Conservation (phyloP, 306 rosid genomes). For the Arachis hypogaea region DNA sequence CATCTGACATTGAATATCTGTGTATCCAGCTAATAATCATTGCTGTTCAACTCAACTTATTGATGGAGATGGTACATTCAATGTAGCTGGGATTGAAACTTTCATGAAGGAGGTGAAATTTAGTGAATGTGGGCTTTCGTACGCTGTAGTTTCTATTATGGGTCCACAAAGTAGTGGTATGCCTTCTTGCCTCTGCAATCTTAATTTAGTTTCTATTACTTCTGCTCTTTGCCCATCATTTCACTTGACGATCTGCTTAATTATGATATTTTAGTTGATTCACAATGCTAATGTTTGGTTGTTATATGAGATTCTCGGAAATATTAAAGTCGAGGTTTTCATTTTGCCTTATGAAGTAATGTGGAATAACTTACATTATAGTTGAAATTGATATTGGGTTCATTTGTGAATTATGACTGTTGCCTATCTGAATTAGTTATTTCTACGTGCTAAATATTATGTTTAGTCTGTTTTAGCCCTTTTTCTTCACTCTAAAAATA, state of each 20-base stretch:
- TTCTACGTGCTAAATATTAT: constrained; percentile 12
- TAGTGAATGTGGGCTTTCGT: constrained; percentile 93
- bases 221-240: constrained; percentile 14
- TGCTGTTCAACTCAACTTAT: constrained; percentile 86
- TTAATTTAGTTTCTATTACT: constrained; percentile 7
- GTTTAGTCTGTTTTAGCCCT: constrained; percentile 3
- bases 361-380: constrained; percentile 22
- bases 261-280: constrained; percentile 23
- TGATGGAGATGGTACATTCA: constrained; percentile 91
- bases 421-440: constrained; percentile 18
- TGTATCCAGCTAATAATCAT: constrained; percentile 54
- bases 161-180: constrained; percentile 99
- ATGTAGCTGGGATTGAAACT: constrained; percentile 65
- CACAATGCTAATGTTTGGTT: constrained; percentile 27
- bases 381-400: constrained; percentile 25
- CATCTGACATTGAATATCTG: constrained; percentile 38
- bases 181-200: constrained; percentile 41
- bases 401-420: constrained; percentile 30
- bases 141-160: constrained; percentile 95
- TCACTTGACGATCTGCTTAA: constrained; percentile 20
- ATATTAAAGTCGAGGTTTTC: constrained; percentile 26
- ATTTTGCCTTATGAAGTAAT: constrained; percentile 16
- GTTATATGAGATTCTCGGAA: constrained; percentile 20
- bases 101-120: constrained; percentile 84
- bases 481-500: background rate